Evolutionary conservation across 192 early-diverging fungal species (phyloP).

Genomic region (Rhizophagus sp.): DNA sequence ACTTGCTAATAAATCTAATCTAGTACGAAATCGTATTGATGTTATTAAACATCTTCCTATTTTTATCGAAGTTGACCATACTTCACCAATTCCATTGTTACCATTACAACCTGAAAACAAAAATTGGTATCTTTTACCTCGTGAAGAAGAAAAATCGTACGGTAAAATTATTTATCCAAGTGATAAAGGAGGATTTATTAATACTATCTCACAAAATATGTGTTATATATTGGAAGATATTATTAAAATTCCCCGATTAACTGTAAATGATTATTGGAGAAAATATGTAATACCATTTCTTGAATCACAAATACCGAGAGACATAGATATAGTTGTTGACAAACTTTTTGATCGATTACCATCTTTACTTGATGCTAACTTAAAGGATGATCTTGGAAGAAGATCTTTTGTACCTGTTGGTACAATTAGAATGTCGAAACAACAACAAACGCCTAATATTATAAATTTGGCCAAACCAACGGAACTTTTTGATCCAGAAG

Average conservation of each 20-base stretch:
- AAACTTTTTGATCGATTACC: conserved; percentile 5
- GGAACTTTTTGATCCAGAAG: background rate
- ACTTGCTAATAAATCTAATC: background rate
- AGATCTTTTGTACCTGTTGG: background rate
- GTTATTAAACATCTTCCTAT: background rate
- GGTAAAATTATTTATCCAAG: background rate
- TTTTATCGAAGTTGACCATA: conserved; percentile 1
- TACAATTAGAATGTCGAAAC: background rate
- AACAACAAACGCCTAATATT: background rate
- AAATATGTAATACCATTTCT: background rate
- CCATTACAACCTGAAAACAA: background rate
- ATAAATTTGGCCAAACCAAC: background rate
- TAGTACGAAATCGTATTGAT: background rate
- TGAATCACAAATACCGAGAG: background rate
- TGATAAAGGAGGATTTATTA: background rate
- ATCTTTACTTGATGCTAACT: background rate
- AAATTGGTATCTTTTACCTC: background rate
- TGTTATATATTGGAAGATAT: background rate
- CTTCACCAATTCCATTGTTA: background rate
- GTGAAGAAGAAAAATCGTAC: background rate
- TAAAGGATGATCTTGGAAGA: background rate
- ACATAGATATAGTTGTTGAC: background rate
- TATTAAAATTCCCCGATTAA: background rate
- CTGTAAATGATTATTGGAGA: background rate
- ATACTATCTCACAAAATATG: background rate